These are phyloP conservation scores for Rhodocollybia butyracea DNA, from an alignment of 768 basidiomycete species.

Conservation along the genomic window DNA sequence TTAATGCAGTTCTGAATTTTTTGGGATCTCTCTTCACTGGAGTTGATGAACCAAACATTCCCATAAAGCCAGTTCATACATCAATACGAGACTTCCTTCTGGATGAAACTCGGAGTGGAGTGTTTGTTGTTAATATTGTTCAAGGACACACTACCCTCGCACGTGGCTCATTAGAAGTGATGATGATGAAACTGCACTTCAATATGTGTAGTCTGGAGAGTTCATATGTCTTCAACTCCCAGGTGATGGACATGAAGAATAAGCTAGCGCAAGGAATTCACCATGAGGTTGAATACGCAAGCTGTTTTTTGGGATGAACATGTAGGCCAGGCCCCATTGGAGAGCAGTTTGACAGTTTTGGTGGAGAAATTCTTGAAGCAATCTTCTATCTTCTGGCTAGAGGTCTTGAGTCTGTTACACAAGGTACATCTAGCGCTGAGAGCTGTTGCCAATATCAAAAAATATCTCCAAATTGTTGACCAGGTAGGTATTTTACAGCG, in stretches of 20 bases:
- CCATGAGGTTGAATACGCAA: background rate
- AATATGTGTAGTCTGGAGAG: background rate
- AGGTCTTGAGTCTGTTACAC: background rate
- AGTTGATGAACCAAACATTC: background rate
- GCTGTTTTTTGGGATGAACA: background rate
- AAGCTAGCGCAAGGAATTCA: background rate
- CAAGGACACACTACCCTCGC: background rate
- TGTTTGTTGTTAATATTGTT: background rate
- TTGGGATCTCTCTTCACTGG: slow-evolving; percentile 4
- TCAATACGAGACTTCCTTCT: background rate
- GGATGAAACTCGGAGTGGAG: background rate
- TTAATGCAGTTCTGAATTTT: background rate
- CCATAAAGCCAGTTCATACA: background rate
- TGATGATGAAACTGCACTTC: background rate
- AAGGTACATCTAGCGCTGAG: too few relatives aligned
- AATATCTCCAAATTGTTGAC: too few relatives aligned
- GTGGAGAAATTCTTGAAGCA: background rate
- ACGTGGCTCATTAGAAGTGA: background rate
- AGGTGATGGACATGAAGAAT: background rate
- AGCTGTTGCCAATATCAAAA: too few relatives aligned
- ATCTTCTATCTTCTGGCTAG: background rate
- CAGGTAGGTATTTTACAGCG: too few relatives aligned
- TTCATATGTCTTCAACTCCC: background rate
- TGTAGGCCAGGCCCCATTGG: background rate
- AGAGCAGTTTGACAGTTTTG: background rate